Base-by-base conservation (phyloP, 169 alveolate genomes). In the Cryptosporidium ryanae region DNA sequence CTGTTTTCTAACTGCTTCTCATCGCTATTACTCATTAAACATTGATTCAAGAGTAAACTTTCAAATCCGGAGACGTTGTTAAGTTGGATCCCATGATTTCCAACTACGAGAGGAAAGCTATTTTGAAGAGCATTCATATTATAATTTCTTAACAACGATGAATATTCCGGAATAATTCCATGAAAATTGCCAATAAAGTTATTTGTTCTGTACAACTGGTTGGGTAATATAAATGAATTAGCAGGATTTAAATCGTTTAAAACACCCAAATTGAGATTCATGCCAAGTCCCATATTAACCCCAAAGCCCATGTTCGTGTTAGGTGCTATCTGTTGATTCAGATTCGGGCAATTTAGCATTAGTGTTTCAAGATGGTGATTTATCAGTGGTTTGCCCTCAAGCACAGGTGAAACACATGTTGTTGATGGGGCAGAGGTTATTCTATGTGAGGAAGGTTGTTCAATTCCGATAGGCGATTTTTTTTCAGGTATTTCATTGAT, bases 351-450 rank as follows among this genome's bases (percentile, higher is more conserved):
- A 61, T 76, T 76, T 32, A 38, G 12, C 8, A 70, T 23, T 10
- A 76, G 52, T 6, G 87, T 32, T n/a, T 76, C 87, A 15, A 61
- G 29, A 59, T 76, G 59, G 46, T 46, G 55, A 76, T 76, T 76
- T 25, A 63, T 57, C 23, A 32, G 43, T 23, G 34, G 29, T 38
- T 76, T 76, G 8, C 87, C 87, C 38, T 76, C 87, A 18, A 76
- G 27, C 10, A 76, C 32, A 17, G 87, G 87, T 32, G 87, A 76
- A 7, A 76, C 87, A 61, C 87, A 76, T 59, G 87, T 38, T 43
- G 87, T 76, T 2, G 87, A 43, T 76, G 87, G 76, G 46, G 6
- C 50, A 23, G 64, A 55, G n/a, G 50, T 55, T 34, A 38, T 7
- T 70, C 12, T 59, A n/a, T 55, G 21, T 15, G 64, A 68, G 6